Base-by-base conservation (phyloP, 768 basidiomycete species). In the Russula ochroleuca region DNA sequence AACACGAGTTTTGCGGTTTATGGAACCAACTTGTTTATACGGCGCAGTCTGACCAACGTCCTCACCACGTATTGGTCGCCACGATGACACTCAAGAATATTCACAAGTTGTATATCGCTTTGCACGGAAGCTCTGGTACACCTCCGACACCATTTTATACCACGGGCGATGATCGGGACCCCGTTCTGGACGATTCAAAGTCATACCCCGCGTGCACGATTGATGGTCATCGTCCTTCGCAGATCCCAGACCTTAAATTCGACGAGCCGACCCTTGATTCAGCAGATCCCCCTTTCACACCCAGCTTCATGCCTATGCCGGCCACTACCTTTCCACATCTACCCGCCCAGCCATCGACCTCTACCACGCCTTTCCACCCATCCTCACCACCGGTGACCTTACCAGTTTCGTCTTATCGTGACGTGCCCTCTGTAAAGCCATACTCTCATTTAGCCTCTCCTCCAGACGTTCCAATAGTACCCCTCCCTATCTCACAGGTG, bases 41-140 rank as follows among this genome's bases (percentile, higher is more conserved):
- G 5, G 43, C 43, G 45, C 33, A n/a, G 13, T 1, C 2, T 25
- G 2, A 31, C 3, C 5, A 15, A 2, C 25, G 5, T 53, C 5
- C 21, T 11, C n/a, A 53, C 50, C 15, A 8, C 4, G 11, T 0
- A 37, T 1, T 1, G 38, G 2, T 55, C 5, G 9, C 11, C 8
- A 10, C 10, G 19, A 15, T 4, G 13, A 23, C 25, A 3, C 61
- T 62, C 47, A 62, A 47, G 61, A 40, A 55, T 40, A 40, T 62
- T 17, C 61, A 54, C 9, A 40, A 28, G 47, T 19, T 49, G 7
- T 56, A 56, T 28, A 15, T 41, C 47, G 19, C 47, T 13, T 37
- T 62, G n/a, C 61, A 62, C 33, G 23, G 21, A 23, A 17, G 33
- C 21, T 5, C 35, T 3, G 9, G 2, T 14, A 9, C 13, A 33